Percentiles rank a stretch among this genome's conserved stretches.
Conservation (phyloP, 352 stramenopile genomes). For the Phytophthora colocasiae region DNA sequence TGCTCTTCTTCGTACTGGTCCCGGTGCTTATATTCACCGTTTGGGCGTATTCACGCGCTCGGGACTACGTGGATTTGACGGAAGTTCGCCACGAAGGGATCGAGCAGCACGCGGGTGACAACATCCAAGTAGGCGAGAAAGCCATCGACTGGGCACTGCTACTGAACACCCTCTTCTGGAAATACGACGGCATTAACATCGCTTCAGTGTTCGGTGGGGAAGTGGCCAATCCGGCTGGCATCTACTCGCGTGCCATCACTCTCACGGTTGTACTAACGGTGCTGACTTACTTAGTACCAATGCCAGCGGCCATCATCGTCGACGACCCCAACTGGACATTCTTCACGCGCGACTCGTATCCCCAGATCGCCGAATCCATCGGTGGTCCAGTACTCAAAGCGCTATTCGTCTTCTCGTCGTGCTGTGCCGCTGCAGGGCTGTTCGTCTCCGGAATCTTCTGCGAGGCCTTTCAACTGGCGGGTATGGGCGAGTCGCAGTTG, state of each 20-base stretch:
- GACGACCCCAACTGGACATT: conserved; percentile 70
- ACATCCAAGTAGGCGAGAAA: conserved; percentile 66
- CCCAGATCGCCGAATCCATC: conserved; percentile 79
- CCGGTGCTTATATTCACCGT: conserved; percentile 87
- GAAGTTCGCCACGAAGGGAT: conserved; percentile 76
- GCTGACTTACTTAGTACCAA: conserved; percentile 54
- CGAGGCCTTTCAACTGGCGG: conserved; percentile 88
- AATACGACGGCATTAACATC: conserved; percentile 93
- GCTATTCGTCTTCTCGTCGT: conserved; percentile 83
- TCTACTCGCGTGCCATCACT: conserved; percentile 62
- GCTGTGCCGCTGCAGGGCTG: conserved; percentile 86
- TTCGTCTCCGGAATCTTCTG: conserved; percentile 92
- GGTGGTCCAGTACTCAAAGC: conserved; percentile 83
- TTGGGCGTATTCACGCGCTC: conserved; percentile 45
- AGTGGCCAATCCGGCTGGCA: conserved; percentile 76
- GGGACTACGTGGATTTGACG: conserved; percentile 90
- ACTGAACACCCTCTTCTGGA: conserved; percentile 95
- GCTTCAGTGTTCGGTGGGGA: conserved; percentile 88
- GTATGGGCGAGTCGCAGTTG: conserved; percentile 83
- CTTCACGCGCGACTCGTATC: conserved; percentile 92
- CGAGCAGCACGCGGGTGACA: conserved; percentile 30
- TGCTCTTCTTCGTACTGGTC: conserved; percentile 55
- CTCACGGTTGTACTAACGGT: conserved; percentile 38
- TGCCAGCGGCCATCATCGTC: conserved; percentile 84
- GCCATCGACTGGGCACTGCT: conserved; percentile 78